Evolutionary conservation across 2,329 filamentous ascomycete species (phyloP), one percentile per base, ranked within the genome.

Genomic region (Diplodia corticola): DNA sequence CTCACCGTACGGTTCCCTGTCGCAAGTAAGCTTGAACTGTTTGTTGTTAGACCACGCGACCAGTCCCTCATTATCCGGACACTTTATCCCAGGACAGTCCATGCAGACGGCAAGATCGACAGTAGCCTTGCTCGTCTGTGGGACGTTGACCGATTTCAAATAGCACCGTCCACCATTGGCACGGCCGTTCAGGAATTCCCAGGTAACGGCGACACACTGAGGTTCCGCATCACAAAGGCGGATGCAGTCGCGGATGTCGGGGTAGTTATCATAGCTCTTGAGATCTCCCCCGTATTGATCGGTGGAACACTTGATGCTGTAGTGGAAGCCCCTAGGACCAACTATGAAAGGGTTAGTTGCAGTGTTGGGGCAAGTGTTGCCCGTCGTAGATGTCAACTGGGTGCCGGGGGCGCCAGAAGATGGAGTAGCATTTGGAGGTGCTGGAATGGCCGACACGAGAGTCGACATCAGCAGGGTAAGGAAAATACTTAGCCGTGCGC

Each of bases 401-500:
- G 12, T 22, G 15, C 61, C 53, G 20, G 51, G 24, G 28, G 20
- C 37, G 3, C 37, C 17, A n/a, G n/a, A 22, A 28, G 28, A 35
- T 37, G 57, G 57, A 20, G 53, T 37, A 22, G 51, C 51, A 15
- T 17, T 10, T 15, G n/a, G 37, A 17, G 57, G 57, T 17, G 57
- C 57, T 22, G 53, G 50, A 5, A 26, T 9, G 12, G 37, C 22
- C 9, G 51, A 30, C 17, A 65, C 35, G 22, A 49, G 15, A 20
- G 53, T 13, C 9, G 63, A 49, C 28, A 40, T 28, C 15, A 57
- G 17, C 17, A 65, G 17, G n/a, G 51, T 7, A 17, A 65, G 17
- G 28, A 65, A 20, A 30, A 49, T 24, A 57, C 30, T 46, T 54
- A 57, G n/a, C n/a, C 40, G 37, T 44, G 51, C 24, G 51, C 63